Evolutionary conservation across 2,329 filamentous ascomycete genomes (phyloP).

Genomic region (Pseudogymnoascus verrucosus): DNA sequence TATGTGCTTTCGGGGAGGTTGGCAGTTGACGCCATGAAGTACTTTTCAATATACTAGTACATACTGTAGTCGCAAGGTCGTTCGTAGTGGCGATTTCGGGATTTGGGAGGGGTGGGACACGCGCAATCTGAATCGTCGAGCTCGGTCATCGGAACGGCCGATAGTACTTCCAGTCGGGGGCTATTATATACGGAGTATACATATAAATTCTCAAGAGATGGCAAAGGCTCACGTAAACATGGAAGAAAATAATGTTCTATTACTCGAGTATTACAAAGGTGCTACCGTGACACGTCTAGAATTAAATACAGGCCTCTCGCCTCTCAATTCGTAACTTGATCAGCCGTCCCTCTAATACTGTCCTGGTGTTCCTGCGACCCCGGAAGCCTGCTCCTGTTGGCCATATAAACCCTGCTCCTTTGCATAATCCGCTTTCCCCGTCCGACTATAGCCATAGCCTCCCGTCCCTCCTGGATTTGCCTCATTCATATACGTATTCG

Average conservation of each 20-base stretch:
- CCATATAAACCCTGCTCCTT: slow-evolving; percentile 6
- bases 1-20: slow-evolving; percentile 4
- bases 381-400: neutral
- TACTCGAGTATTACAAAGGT: slow-evolving; percentile 1
- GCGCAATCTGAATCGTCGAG: neutral
- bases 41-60: neutral
- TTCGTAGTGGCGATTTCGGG: neutral
- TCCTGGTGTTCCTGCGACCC: slow-evolving; percentile 3
- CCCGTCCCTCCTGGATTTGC: neutral
- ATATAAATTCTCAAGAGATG: neutral
- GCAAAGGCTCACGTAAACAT: neutral
- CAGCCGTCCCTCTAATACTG: neutral
- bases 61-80: neutral
- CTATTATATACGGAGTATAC: neutral
- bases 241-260: neutral
- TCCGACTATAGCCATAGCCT: slow-evolving; percentile 4
- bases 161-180: neutral
- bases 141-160: neutral
- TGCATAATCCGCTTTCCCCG: slow-evolving; percentile 1
- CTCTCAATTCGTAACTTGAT: neutral
- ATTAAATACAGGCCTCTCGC: neutral
- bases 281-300: neutral
- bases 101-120: neutral
- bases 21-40: slow-evolving; percentile 6
- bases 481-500: neutral